A percentile compares a stretch with the other conserved stretches of the same genome.
These are phyloP conservation scores for Mychonastes homosphaera DNA, from an alignment of 139 green algal genomes.

Conservation along the genomic window DNA sequence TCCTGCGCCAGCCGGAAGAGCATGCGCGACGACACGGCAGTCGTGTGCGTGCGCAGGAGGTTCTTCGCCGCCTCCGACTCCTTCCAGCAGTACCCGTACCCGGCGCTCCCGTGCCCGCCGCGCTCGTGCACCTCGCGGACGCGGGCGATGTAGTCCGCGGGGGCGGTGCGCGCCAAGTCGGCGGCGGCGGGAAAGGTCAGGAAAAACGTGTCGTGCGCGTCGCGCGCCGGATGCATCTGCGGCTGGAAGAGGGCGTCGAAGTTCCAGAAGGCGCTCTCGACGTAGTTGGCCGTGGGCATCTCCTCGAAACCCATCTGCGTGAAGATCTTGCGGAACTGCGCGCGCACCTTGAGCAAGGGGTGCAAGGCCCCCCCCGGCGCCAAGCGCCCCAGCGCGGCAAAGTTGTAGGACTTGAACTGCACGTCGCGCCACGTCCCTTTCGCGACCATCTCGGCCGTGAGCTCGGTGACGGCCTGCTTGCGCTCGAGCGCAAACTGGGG, in stretches of 20 bases:
- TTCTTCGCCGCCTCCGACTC: conserved; percentile 90
- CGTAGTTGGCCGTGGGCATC: conserved; percentile 89
- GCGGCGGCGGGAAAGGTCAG: conserved; percentile 63
- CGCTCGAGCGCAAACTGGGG: conserved; percentile 89
- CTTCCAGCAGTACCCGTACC: conserved; percentile 92
- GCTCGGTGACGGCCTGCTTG: conserved; percentile 83
- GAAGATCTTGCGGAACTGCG: conserved; percentile 91
- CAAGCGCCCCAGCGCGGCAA: conserved; percentile 68
- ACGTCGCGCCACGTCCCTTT: conserved; percentile 24
- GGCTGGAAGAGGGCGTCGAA: conserved; percentile 99
- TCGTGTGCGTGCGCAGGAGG: conserved; percentile 97
- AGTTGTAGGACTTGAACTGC: conserved; percentile 98
- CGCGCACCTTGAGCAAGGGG: conserved; percentile 92
- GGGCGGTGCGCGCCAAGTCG: conserved; percentile 51
- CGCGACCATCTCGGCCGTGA: conserved; percentile 88
- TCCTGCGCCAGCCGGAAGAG: conserved; percentile 81
- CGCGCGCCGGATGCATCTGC: conserved; percentile 91
- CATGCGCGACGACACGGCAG: conserved; percentile 92
- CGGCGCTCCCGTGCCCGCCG: conserved; percentile 73
- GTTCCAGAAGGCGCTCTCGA: conserved; percentile 95
- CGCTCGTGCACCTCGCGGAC: conserved; percentile 77
- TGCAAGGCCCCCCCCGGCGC: conserved; percentile 76
- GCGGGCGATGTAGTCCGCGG: conserved; percentile 74
- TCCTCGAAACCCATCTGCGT: conserved; percentile 86
- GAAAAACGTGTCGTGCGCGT: conserved; percentile 99